Evolutionary conservation across 2,329 filamentous ascomycete genomes (phyloP), one percentile per base, ranked within the genome.

Genomic region (Cladosporium sp.): DNA sequence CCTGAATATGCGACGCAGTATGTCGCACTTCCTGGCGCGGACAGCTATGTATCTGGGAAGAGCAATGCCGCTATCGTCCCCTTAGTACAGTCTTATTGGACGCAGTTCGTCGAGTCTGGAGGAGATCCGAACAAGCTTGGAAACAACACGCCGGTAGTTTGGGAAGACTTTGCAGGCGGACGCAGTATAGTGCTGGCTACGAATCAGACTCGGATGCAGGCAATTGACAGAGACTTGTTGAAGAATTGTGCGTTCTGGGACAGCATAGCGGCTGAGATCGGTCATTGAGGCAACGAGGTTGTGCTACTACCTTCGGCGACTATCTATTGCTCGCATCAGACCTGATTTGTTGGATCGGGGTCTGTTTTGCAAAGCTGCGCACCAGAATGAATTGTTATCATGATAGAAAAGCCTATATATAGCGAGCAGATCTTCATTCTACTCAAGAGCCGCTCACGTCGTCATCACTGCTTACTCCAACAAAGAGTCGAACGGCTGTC

Each of bases 1-100:
- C 85, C 87, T 0, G 78, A 82, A 2, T 43, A 89, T 43, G 39
- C 39, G 21, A 43, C 39, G 1, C 39, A 43, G 39, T 43, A 43
- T 21, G 39, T 43, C 18, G 39, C 39, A 43, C 39, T 43, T 10
- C 39, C 39, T 8, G 39, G 39, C 18, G 39, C 39, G 39, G 39
- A 43, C 18, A 43, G 39, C 39, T 43, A 43, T 43, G 39, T 10
- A 7, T 1, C 39, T 43, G 39, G 39, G 18, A 43, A 43, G 21
- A 43, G 18, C 39, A 43, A 43, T 21, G 39, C 39, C 18, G 39
- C 39, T 21, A 21, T 43, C 1, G 39, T 43, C 21, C 39, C 39
- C 7, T 6, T 43, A 4, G 39, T 43, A 3, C 39, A 43, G 39
- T 43, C 39, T n/a, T 43, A 43, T 43, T 43, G 39, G 39, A 43